Evolutionary conservation across 805 yeast species (phyloP), one percentile per base, ranked within the genome.

Genomic region (Scheffersomyces lignosus): DNA sequence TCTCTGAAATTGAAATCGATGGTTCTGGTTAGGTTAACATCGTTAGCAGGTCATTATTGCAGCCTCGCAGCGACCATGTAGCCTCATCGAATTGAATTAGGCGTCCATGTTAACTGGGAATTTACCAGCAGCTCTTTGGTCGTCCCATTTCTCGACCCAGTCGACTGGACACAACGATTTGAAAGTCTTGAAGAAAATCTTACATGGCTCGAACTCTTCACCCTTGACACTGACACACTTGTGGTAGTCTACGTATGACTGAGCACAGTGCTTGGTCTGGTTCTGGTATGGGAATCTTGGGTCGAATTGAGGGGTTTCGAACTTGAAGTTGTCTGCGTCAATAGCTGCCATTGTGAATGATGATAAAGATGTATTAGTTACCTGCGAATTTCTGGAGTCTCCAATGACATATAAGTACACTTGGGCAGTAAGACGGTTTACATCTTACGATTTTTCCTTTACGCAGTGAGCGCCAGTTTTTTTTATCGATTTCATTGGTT

Each of bases 201-300:
- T 78, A 72, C 99, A 93, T 60, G 98, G 98, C 57, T 90, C 96
- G 62, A 93, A 93, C 45, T 90, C 98, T 73, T 91, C 97, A 62
- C 99, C 99, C 75, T 91, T 91, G 51, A 90, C 88, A 59, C 82
- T 85, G 64, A 93, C 80, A 77, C 99, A 93, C 71, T 89, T 90
- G 83, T 86, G 93, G 81, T 91, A 93, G 71, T 93, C 99, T 59
- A 93, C 88, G 75, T 91, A 93, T 54, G 91, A 78, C 75, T 91
- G 97, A 82, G 91, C 95, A 78, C 98, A 93, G 78, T 91, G 96
- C 75, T 85, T 89, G 58, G 97, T 87, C 73, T 91, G 99, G 81
- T 91, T 91, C 70, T 82, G 90, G 77, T 88, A 81, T 52, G 99
- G 98, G 81, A 90, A 90, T 70, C 96, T 83, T 59, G 95, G 84